Evolutionary conservation across 1,284 basidiomycete genomes (phyloP), one percentile per base, ranked within the genome.

Genomic region (Fomitopsis palustris): DNA sequence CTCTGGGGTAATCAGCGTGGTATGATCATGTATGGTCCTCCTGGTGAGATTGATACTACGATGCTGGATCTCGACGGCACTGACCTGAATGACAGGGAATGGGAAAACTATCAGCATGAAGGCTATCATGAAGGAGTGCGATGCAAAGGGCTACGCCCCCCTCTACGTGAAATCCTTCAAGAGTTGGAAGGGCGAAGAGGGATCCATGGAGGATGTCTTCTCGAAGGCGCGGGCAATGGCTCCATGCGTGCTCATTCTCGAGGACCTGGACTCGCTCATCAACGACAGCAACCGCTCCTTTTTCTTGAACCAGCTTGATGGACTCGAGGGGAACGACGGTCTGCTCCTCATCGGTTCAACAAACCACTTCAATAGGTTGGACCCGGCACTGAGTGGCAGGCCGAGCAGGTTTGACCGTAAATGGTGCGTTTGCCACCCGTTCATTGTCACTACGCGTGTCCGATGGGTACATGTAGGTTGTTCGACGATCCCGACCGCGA

Each of bases 81-180:
- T 9, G n/a, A 52, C 31, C 21, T 55, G 23, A 31, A n/a, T 29
- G 52, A 2, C 41, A 81, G 90, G 91, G 2, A 93, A 94, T 62
- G 92, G 92, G 3, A 93, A 93, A 74, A 93, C 91, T 0, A 91
- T 92, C 72, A 88, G 81, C 59, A 77, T 94, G 69, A 93, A 93
- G 70, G 81, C 79, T 12, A 81, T 90, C 61, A 88, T 90, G 83
- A 89, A 87, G 69, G 80, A 80, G 0, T 87, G 86, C 59, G 76
- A 80, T 64, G 77, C 77, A 23, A 76, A 76, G 56, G 86, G 85
- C 0, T 85, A 85, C 64, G 79, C 80, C 2, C 83, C 88, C 1
- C 79, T 95, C 21, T 93, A 93, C 63, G 90, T 95, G 65, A 91
- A 88, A 68, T 87, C 86, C 4, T 87, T 89, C 75, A 76, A 80